Percentiles rank a stretch among this genome's conserved stretches.
Evolutionary conservation across 306 rosid species (phyloP).

Genomic region (Prunus mume): DNA sequence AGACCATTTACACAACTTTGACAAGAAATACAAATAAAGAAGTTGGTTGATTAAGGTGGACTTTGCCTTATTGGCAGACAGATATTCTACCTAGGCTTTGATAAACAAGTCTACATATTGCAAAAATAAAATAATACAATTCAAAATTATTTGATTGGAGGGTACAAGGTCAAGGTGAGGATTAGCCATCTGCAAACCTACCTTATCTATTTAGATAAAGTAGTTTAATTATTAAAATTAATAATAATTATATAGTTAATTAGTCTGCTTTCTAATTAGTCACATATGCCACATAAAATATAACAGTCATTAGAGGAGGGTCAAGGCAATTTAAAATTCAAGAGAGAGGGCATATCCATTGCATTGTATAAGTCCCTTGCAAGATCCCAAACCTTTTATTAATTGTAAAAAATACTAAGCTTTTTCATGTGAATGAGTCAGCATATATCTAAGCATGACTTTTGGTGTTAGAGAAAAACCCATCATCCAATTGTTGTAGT

Average conservation of each 20-base stretch:
- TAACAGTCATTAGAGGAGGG: neutral
- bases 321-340: neutral
- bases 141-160: slow-evolving; percentile 20
- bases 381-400: neutral
- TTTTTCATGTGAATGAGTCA: neutral
- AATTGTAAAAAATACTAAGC: neutral
- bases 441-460: neutral
- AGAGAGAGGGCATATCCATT: neutral
- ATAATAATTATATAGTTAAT: neutral
- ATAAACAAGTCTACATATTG: slow-evolving; percentile 20
- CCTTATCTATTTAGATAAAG: slow-evolving; percentile 45
- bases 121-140: neutral
- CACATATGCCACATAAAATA: too few species aligned
- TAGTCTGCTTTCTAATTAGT: too few species aligned
- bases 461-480: neutral
- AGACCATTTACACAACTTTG: slow-evolving; percentile 6
- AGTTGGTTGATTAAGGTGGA: slow-evolving; percentile 34
- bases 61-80: slow-evolving; percentile 53
- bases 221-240: slow-evolving; percentile 10
- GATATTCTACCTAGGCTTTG: slow-evolving; percentile 37
- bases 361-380: slow-evolving; percentile 1
- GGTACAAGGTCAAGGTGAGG: slow-evolving; percentile 41
- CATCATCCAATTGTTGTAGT: too few species aligned
- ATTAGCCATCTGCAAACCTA: slow-evolving; percentile 11
- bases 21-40: neutral